phyloP scores from a whole-genome alignment of 768 basidiomycete genomes.

The Hericium coralloides region DNA sequence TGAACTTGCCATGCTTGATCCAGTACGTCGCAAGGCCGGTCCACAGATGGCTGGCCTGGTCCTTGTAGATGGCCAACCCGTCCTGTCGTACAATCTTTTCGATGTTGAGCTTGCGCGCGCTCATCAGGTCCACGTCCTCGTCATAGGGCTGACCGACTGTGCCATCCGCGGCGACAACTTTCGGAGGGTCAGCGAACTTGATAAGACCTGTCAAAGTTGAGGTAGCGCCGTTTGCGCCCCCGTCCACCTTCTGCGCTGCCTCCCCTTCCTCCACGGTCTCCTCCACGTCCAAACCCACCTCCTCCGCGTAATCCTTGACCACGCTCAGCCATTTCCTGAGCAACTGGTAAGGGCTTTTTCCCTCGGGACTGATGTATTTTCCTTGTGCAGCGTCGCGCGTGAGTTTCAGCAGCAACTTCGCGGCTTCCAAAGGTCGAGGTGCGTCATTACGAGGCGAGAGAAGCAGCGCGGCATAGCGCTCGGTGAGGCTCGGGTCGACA shows the following conservation, averaged over 20 bases:
- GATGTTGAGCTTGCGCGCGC: conserved; percentile 67
- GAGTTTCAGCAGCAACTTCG: conserved; percentile 79
- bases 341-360: conserved; percentile 92
- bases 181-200: conserved; percentile 60
- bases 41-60: conserved; percentile 95
- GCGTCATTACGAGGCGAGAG: conserved; percentile 47
- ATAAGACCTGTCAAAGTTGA: conserved; percentile 56
- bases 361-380: conserved; percentile 79
- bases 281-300: conserved; percentile 82
- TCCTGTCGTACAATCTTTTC: conserved; percentile 80
- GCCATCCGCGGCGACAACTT: conserved; percentile 41
- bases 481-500: conserved; percentile 74
- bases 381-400: conserved; percentile 80
- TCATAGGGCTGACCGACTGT: conserved; percentile 48
- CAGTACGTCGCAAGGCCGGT: conserved; percentile 95
- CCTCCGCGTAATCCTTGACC: conserved; percentile 83
- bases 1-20: conserved; percentile 96
- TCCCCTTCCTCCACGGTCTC: conserved; percentile 53
- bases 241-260: conserved; percentile 39
- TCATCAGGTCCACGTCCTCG: conserved; percentile 77
- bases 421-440: conserved; percentile 84
- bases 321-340: conserved; percentile 89
- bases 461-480: conserved; percentile 64
- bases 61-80: conserved; percentile 84
- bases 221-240: conserved; percentile 31